Base-by-base conservation (phyloP, 768 basidiomycete genomes). In the Pulveroboletus sp. region DNA sequence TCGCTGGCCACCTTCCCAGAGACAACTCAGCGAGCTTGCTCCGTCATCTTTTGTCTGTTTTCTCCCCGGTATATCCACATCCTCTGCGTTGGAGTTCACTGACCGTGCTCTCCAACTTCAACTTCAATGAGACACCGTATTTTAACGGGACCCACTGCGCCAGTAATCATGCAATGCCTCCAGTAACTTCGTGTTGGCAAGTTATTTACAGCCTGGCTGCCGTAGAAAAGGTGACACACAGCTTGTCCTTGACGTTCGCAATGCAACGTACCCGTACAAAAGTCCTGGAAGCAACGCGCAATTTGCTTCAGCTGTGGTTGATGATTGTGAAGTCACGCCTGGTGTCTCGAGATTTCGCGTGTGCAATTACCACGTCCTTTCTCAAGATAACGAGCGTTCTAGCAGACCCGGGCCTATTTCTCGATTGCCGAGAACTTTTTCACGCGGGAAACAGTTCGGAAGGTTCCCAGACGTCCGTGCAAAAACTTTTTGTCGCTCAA, bases 281-380 rank as follows among this genome's bases (percentile, higher is more conserved):
- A 15, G 36, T 71, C 30, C 62, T 61, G 45, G 53, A 61, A 37
- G 58, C 70, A 18, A 47, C 67, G 7, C 65, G 67, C 11, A 50
- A 66, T 14, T 59, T 80, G n/a, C 78, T 75, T 74, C 58, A 54
- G 18, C 57, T 48, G 15, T 83, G 80, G 77, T 56, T 55, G 47
- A 59, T 26, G 36, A 50, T 42, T 48, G 57, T 46, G 12, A 46
- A 48, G n/a, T 18, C 57, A 50, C 24, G 60, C 63, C 49, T 58
- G 3, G 64, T 77, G 7, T 61, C 69, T n/a, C 71, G 71, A 18
- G 51, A 54, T 36, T 39, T 66, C 18, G 39, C 54, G 3, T 52
- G 56, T 26, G 67, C 68, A 8, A 63, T 79, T 32, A 54, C 71
- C 5, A 63, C 70, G 6, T 63, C 76, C 1, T 80, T 82, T 57